Evolutionary conservation across 2,329 filamentous ascomycete genomes (phyloP).

Genomic region (Neonectria magnoliae): DNA sequence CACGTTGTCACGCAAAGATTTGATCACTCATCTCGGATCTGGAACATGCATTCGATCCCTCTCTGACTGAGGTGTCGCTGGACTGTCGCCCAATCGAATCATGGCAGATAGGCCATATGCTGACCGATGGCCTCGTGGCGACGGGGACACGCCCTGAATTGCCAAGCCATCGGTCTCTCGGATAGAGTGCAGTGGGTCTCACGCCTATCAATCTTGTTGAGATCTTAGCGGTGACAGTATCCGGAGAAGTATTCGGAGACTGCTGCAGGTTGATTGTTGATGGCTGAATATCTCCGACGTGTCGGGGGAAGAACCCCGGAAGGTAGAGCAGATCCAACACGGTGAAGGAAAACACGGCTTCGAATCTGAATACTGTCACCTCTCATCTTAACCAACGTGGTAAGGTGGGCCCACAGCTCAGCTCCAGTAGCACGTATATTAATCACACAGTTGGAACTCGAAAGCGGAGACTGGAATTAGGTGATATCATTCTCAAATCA

Average conservation of each 20-base stretch:
- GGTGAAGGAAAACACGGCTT: not conserved
- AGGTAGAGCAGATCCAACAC: not conserved
- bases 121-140: not conserved
- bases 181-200: not conserved
- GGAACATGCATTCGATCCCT: conserved; percentile 17
- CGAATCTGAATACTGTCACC: not conserved
- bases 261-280: not conserved
- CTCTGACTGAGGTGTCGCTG: not conserved
- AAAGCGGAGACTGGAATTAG: conserved; percentile 2
- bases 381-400: not conserved
- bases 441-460: not conserved
- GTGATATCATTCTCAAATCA: conserved; percentile 12
- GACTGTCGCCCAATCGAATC: conserved; percentile 4
- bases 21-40: conserved; percentile 12
- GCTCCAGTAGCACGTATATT: conserved; percentile 9
- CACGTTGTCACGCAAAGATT: not conserved
- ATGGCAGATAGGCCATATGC: not conserved
- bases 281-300: not conserved
- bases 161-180: not conserved
- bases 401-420: not conserved
- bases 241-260: not conserved
- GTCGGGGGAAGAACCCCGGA: not conserved
- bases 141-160: not conserved
- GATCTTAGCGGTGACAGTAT: not conserved
- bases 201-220: not conserved